Base-by-base conservation (phyloP, 1,139 yeast genomes). In the Debaryomyces sp. region DNA sequence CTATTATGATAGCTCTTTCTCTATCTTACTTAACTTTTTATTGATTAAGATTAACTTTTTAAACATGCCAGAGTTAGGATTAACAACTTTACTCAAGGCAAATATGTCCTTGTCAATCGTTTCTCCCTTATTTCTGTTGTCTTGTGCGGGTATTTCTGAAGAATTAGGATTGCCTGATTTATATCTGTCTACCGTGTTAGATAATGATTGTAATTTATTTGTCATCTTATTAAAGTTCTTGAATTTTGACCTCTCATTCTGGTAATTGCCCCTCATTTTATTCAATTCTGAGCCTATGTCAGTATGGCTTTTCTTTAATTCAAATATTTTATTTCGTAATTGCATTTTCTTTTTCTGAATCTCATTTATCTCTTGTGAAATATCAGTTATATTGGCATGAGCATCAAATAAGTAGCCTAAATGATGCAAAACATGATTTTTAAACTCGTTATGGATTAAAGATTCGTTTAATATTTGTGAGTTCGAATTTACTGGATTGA, bases 351-450 rank as follows among this genome's bases (percentile, higher is more conserved):
- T 60, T 39, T 59, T 58, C 52, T 76, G 81, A 1, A 73, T 63
- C 27, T 63, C 65, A 6, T 55, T 50, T 6, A 82, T 68, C 30
- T 73, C 73, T 33, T 61, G 63, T 1, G 71, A 56, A 7, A 80
- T 61, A 43, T 74, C 73, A 41, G 73, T 69, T 39, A 81, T 78
- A 23, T 71, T 70, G 13, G 74, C 66, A 54, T 74, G 73, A n/a
- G 65, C 58, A 50, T 73, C 79, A 53, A 60, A 56, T 29, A 75
- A 54, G 50, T 69, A 61, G 29, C 60, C 64, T 24, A 75, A 53
- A 47, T 71, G 68, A 50, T 63, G 60, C 23, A 66, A 41, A 13
- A 71, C 44, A 51, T 71, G 72, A 3, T 64, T 56, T 49, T 67
- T 68, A 55, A 69, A 73, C 33, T 68, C 71, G 9, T 62, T 58